These are phyloP conservation scores for Tillandsia leiboldiana DNA, from an alignment of 176 grass and related monocot species.

Conservation along the genomic window DNA sequence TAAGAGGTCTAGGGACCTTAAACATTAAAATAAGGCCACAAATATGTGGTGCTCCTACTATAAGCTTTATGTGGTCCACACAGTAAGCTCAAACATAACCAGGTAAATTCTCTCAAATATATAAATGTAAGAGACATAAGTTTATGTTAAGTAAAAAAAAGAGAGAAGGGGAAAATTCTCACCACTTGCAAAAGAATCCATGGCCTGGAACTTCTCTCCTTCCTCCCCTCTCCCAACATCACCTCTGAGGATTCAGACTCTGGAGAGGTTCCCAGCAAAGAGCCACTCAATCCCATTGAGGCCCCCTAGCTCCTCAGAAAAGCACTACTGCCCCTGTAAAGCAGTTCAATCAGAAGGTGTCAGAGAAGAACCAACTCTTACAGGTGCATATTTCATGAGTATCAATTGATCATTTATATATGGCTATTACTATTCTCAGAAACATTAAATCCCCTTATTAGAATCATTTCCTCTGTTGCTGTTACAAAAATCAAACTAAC, in stretches of 20 bases:
- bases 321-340: constrained; percentile 28
- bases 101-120: too few relatives aligned
- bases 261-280: constrained; percentile 32
- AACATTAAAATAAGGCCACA: too few relatives aligned
- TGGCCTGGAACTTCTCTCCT: constrained; percentile 71
- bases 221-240: constrained; percentile 32
- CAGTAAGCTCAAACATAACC: not conserved
- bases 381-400: constrained; percentile 24
- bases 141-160: too few relatives aligned
- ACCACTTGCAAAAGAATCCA: constrained; percentile 12
- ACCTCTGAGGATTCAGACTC: constrained; percentile 52
- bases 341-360: constrained; percentile 49
- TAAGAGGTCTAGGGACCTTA: too few relatives aligned
- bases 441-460: not conserved
- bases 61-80: constrained; percentile 25
- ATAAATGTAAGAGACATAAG: too few relatives aligned
- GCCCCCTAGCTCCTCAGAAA: constrained; percentile 16
- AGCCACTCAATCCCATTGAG: constrained; percentile 19
- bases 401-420: not conserved
- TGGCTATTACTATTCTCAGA: not conserved
- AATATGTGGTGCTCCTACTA: constrained; percentile 16
- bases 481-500: too few relatives aligned
- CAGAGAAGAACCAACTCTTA: constrained; percentile 35
- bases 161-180: not conserved
- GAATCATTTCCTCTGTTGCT: not conserved